Evolutionary conservation across 441 rosid species (phyloP).

Genomic region (Metrosideros polymorpha): DNA sequence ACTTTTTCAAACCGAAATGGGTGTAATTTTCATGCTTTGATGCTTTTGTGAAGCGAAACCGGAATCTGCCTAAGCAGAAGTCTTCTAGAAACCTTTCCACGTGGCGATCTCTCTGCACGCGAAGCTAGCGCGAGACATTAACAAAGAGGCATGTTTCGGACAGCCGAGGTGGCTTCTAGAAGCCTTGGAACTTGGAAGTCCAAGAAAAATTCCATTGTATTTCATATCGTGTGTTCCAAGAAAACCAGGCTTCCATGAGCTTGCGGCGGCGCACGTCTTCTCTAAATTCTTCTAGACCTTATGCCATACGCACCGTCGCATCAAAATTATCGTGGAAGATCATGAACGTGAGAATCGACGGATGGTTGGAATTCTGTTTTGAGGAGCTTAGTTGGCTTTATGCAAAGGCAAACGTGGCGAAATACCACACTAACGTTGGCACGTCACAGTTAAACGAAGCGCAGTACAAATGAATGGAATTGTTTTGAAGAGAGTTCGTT

Average conservation of each 20-base stretch:
- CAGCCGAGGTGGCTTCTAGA: background rate
- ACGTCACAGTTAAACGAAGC: background rate
- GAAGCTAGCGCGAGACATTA: background rate
- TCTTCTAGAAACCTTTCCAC: background rate
- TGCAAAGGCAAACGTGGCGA: background rate
- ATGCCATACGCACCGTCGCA: rapidly evolving
- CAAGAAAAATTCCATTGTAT: no score
- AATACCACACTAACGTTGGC: rapidly evolving
- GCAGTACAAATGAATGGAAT: rapidly evolving
- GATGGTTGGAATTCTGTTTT: background rate
- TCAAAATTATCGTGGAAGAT: background rate
- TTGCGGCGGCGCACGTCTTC: background rate
- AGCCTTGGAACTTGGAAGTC: background rate
- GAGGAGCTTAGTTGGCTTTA: background rate
- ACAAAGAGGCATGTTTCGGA: background rate
- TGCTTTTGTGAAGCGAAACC: background rate
- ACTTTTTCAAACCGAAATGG: rapidly evolving
- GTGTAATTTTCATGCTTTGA: background rate
- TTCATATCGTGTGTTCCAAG: no score
- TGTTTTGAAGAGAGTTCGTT: background rate
- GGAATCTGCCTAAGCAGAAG: background rate
- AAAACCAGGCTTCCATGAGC: no score
- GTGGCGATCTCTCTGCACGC: background rate
- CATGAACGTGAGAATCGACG: background rate
- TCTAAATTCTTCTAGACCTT: background rate